Conservation (phyloP, 2,329 filamentous ascomycete species). For the Alternaria ethzedia region DNA sequence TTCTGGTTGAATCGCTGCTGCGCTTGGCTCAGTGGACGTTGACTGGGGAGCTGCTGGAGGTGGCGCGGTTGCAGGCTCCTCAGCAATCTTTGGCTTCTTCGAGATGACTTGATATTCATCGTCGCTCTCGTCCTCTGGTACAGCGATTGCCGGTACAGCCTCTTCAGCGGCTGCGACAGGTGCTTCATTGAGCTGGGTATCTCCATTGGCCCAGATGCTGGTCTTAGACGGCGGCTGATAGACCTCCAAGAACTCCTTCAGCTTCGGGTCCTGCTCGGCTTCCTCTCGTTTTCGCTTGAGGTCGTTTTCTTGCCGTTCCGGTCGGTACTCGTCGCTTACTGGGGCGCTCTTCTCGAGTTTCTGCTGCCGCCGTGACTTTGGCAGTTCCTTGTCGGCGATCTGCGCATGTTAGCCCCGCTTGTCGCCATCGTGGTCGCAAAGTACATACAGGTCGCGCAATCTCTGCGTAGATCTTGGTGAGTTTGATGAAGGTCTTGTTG, state of each 20-base stretch:
- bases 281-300: constrained; percentile 73
- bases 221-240: constrained; percentile 74
- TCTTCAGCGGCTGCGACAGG: constrained; percentile 22
- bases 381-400: constrained; percentile 44
- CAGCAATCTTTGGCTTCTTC: constrained; percentile 51
- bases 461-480: constrained; percentile 93
- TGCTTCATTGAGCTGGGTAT: constrained; percentile 33
- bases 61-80: constrained; percentile 1
- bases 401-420: constrained; percentile 37
- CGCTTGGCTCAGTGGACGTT: background rate
- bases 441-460: constrained; percentile 76
- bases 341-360: constrained; percentile 34
- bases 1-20: background rate
- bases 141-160: constrained; percentile 27
- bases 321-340: constrained; percentile 32
- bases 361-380: constrained; percentile 43
- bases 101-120: constrained; percentile 74
- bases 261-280: constrained; percentile 71
- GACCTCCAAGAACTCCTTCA: constrained; percentile 84
- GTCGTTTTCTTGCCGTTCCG: constrained; percentile 35
- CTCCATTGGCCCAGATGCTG: constrained; percentile 68
- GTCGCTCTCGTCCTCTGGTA: constrained; percentile 65
- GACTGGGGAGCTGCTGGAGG: constrained; percentile 10
- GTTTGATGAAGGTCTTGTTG: constrained; percentile 92
- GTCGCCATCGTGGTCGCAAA: background rate